Conservation (phyloP, 2,329 filamentous ascomycete species). For the Triangularia setosa region DNA sequence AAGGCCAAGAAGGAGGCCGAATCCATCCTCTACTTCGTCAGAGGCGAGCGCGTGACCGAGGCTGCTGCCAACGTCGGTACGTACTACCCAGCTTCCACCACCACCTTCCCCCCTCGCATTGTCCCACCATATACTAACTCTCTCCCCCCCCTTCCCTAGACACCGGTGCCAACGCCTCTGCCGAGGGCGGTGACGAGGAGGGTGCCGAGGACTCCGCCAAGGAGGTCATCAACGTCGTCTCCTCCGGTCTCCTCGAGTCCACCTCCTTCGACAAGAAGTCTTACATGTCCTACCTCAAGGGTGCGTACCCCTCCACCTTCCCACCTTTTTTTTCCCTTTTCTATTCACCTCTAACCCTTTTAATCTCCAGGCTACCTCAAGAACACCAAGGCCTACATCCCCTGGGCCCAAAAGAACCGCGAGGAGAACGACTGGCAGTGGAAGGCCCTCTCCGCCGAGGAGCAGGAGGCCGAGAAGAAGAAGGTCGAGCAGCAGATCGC, state of each 20-base stretch:
- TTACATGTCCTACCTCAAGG: slow-evolving; percentile 81
- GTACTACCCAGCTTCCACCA: slow-evolving; percentile 32
- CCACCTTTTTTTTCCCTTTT: neutral
- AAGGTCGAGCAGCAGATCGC: slow-evolving; percentile 65
- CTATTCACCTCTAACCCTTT: slow-evolving; percentile 9
- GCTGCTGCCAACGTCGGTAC: slow-evolving; percentile 69
- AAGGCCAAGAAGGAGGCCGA: slow-evolving; percentile 79
- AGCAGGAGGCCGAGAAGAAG: slow-evolving; percentile 33
- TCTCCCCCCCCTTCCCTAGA: slow-evolving; percentile 53
- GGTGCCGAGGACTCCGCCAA: slow-evolving; percentile 64
- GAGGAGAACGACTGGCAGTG: neutral
- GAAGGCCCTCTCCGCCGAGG: neutral
- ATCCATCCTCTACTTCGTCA: slow-evolving; percentile 79
- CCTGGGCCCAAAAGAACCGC: neutral
- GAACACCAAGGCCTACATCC: slow-evolving; percentile 68
- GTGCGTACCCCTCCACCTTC: slow-evolving; percentile 45
- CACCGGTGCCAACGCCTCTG: slow-evolving; percentile 93
- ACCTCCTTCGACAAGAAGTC: slow-evolving; percentile 83
- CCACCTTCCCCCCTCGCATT: neutral
- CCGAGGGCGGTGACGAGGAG: slow-evolving; percentile 80
- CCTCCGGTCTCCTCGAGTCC: slow-evolving; percentile 83
- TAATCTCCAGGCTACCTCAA: slow-evolving; percentile 76
- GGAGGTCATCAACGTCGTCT: slow-evolving; percentile 88
- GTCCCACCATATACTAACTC: neutral
- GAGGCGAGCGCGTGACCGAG: slow-evolving; percentile 86